Evolutionary conservation across 1,284 basidiomycete genomes (phyloP).

Genomic region (Athelia sp.): DNA sequence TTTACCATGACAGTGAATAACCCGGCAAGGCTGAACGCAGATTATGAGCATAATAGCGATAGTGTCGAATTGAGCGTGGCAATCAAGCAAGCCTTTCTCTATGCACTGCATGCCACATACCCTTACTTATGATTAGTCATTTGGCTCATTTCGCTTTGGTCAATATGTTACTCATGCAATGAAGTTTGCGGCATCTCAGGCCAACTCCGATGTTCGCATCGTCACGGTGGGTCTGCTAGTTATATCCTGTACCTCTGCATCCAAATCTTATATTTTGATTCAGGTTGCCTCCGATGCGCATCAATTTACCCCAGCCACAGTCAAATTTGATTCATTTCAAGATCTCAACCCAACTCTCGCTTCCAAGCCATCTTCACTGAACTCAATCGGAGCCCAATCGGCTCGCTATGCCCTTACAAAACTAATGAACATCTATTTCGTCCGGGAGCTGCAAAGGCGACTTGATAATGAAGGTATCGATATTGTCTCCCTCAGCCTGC

Average conservation of each 20-base stretch:
- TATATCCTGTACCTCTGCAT: background rate
- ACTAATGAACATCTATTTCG: conserved; percentile 33
- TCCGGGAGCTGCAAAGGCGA: conserved; percentile 32
- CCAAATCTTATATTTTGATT: background rate
- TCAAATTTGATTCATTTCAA: background rate
- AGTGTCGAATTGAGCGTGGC: conserved; percentile 31
- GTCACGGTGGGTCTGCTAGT: conserved; percentile 27
- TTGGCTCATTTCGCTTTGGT: conserved; percentile 45
- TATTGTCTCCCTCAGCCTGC: conserved; percentile 25
- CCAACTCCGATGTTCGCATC: conserved; percentile 44
- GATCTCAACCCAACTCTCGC: background rate
- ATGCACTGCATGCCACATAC: no score
- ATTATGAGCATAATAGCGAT: background rate
- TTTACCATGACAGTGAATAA: no score
- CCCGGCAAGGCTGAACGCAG: background rate
- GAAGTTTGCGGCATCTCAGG: conserved; percentile 35
- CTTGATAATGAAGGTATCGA: conserved; percentile 18
- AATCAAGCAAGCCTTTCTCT: conserved; percentile 32
- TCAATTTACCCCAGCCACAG: background rate
- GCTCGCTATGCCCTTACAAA: conserved; percentile 30
- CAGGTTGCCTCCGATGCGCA: background rate
- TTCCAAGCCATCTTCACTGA: background rate
- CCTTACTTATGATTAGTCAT: conserved; percentile 35
- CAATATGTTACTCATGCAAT: conserved; percentile 42
- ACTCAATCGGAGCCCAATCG: background rate